Percentiles rank a stretch among this genome's conserved stretches.
Conservation (phyloP, 1,284 basidiomycete species). For the Sanghuangporus weigelae region DNA sequence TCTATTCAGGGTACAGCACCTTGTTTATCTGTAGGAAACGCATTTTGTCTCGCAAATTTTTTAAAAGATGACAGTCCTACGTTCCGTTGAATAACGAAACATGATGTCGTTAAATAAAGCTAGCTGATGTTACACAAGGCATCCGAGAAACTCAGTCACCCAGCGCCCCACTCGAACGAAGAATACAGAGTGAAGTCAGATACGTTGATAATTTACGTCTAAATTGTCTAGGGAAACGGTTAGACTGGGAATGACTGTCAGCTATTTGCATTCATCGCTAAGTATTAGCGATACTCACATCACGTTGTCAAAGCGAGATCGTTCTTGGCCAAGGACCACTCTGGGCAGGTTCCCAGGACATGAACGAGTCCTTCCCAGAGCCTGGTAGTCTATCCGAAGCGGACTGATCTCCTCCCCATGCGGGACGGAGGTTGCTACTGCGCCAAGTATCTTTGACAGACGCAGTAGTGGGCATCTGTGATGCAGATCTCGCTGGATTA, state of each 20-base stretch:
- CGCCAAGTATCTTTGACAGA: neutral
- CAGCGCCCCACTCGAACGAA: neutral
- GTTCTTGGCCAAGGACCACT: conserved; percentile 7
- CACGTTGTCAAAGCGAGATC: neutral
- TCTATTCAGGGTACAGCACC: too few relatives aligned
- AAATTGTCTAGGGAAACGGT: neutral
- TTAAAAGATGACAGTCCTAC: too few relatives aligned
- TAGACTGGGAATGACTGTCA: neutral
- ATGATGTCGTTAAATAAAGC: too few relatives aligned
- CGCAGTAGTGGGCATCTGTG: neutral
- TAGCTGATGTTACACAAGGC: too few relatives aligned
- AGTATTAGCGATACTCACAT: neutral
- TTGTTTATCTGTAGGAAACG: too few relatives aligned
- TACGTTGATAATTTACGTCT: neutral
- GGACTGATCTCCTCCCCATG: neutral
- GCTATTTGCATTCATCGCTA: neutral
- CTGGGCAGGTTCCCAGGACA: conserved; percentile 14
- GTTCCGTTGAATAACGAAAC: too few relatives aligned
- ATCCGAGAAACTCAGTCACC: too few relatives aligned
- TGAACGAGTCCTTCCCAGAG: conserved; percentile 5
- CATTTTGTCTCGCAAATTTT: too few relatives aligned
- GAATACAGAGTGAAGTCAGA: neutral
- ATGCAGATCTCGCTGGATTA: neutral
- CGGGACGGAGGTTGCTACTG: neutral
- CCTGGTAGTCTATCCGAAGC: neutral